phyloP scores from a whole-genome alignment of 2,329 filamentous ascomycete species.

The Epichloe elymi region DNA sequence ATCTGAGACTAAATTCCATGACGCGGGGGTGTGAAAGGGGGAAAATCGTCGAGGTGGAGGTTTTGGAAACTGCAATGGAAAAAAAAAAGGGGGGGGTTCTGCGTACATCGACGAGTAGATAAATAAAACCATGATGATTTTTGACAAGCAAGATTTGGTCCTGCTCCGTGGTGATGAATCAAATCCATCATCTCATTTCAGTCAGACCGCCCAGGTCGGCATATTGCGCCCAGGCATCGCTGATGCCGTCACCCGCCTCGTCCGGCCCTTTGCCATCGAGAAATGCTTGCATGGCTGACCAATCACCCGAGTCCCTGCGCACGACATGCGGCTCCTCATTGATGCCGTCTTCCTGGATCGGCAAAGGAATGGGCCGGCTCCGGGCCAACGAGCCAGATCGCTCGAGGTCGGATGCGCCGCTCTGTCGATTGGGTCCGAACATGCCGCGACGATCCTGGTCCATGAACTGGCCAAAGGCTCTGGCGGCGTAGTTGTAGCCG shows the following conservation, averaged over 20 bases:
- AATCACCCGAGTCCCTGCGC: constrained; percentile 20
- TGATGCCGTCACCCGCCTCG: constrained; percentile 10
- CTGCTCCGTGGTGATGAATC: not conserved
- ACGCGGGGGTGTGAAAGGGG: no score
- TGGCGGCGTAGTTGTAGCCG: constrained; percentile 13
- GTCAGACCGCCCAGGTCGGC: constrained; percentile 32
- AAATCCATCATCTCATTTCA: constrained; percentile 18
- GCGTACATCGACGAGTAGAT: not conserved
- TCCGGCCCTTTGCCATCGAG: constrained; percentile 14
- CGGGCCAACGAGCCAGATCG: constrained; percentile 11
- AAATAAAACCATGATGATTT: not conserved
- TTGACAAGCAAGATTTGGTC: not conserved
- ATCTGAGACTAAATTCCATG: not conserved
- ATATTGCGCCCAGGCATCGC: constrained; percentile 33
- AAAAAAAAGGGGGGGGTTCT: no score
- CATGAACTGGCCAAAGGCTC: constrained; percentile 13
- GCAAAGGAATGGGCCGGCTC: constrained; percentile 7
- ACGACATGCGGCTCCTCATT: constrained; percentile 16
- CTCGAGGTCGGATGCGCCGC: constrained; percentile 11
- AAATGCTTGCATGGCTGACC: constrained; percentile 24
- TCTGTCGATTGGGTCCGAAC: constrained; percentile 11
- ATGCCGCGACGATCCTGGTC: constrained; percentile 11
- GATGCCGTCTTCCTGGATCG: constrained; percentile 10
- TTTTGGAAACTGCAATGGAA: no score
- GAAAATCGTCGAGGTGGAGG: no score